phyloP scores from a whole-genome alignment of 768 basidiomycete genomes.

The Boletus eberwhitei region DNA sequence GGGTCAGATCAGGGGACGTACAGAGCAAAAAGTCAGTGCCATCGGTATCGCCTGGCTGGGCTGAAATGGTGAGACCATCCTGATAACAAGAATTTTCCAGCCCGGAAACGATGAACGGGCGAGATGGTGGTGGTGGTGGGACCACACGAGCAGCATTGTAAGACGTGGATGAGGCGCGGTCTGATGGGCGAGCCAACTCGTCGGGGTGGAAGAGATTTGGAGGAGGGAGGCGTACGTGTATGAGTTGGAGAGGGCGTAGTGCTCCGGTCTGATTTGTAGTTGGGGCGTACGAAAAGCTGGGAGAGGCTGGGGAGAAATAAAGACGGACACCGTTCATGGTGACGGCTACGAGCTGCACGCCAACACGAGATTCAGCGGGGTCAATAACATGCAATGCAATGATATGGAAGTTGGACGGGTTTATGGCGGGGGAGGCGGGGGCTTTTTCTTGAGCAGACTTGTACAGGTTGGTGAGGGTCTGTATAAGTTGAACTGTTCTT shows the following conservation, averaged over 20 bases:
- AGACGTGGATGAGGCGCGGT: constrained; percentile 38
- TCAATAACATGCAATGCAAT: constrained; percentile 67
- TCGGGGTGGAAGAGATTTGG: constrained; percentile 74
- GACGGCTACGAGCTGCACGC: constrained; percentile 75
- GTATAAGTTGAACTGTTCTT: constrained; percentile 66
- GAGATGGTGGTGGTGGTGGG: constrained; percentile 43
- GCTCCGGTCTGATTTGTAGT: constrained; percentile 26
- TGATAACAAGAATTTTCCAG: constrained; percentile 64
- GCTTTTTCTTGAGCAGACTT: constrained; percentile 79
- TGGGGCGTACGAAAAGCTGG: constrained; percentile 47
- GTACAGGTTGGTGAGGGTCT: constrained; percentile 70
- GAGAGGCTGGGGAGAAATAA: constrained; percentile 65
- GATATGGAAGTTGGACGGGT: constrained; percentile 67
- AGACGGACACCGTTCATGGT: constrained; percentile 81
- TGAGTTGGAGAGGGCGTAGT: constrained; percentile 52
- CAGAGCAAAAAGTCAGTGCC: constrained; percentile 75
- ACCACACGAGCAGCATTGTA: constrained; percentile 47
- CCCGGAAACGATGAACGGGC: constrained; percentile 56
- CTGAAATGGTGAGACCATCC: constrained; percentile 63
- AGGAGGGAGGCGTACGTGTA: constrained; percentile 79
- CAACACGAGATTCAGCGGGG: constrained; percentile 61
- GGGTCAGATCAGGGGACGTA: constrained; percentile 70
- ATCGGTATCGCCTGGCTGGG: constrained; percentile 73
- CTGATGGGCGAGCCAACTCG: constrained; percentile 53
- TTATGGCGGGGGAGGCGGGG: constrained; percentile 70